Conservation (phyloP, 2,329 filamentous ascomycete genomes). For the Pyricularia sp. region DNA sequence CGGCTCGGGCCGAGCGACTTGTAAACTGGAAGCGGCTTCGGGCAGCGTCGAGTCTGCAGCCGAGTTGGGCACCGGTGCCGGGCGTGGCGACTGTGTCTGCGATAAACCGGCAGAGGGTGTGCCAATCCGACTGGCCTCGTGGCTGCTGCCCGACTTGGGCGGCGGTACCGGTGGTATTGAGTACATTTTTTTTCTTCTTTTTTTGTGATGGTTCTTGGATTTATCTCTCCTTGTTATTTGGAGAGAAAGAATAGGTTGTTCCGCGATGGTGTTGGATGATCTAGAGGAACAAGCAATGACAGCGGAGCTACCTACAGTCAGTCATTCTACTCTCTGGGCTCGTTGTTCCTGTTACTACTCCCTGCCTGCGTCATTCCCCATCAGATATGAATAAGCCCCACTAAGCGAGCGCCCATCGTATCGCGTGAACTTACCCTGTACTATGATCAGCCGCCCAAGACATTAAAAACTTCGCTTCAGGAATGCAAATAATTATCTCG, state of each 20-base stretch:
- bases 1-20: slow-evolving; percentile 20
- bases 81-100: slow-evolving; percentile 30
- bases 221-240: too few relatives aligned
- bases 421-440: neutral
- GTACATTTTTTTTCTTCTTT: too few relatives aligned
- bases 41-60: slow-evolving; percentile 15
- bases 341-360: neutral
- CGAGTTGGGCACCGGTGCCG: slow-evolving; percentile 23
- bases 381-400: neutral
- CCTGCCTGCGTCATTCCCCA: neutral
- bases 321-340: too few relatives aligned
- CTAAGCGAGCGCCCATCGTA: neutral
- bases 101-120: slow-evolving; percentile 40
- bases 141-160: slow-evolving; percentile 61
- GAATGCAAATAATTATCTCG: too few relatives aligned
- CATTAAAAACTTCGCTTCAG: too few relatives aligned
- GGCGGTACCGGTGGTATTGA: slow-evolving; percentile 58
- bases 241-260: neutral
- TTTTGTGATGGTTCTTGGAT: neutral
- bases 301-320: too few relatives aligned
- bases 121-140: slow-evolving; percentile 57
- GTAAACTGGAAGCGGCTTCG: slow-evolving; percentile 13
- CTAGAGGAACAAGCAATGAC: neutral
- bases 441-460: neutral
- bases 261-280: neutral